These are phyloP conservation scores for Hypoxylon fragiforme DNA, from an alignment of 495 filamentous ascomycete species.

Conservation along the genomic window DNA sequence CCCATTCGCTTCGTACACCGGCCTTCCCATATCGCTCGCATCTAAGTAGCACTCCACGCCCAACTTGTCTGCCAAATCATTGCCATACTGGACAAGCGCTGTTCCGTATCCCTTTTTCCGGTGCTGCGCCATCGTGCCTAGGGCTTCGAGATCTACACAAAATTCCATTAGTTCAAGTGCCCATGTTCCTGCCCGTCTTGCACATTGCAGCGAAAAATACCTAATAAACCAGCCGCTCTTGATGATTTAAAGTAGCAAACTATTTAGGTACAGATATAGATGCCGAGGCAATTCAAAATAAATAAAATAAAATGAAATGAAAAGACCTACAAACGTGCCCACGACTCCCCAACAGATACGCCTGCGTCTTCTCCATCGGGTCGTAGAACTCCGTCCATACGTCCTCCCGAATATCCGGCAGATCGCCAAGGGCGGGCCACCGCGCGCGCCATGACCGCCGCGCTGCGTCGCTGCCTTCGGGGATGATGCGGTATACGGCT, in stretches of 20 bases:
- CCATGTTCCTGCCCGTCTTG: not conserved
- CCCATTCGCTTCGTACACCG: conserved; percentile 20
- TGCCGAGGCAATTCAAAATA: too few relatives aligned
- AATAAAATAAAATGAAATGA: too few relatives aligned
- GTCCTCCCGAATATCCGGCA: conserved; percentile 10
- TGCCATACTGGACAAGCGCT: conserved; percentile 47
- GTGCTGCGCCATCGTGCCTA: conserved; percentile 47
- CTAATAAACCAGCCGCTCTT: too few relatives aligned
- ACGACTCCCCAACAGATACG: conserved; percentile 5
- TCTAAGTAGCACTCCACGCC: conserved; percentile 29
- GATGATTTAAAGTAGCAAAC: too few relatives aligned
- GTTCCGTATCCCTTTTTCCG: conserved; percentile 41
- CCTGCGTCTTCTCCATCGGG: conserved; percentile 15
- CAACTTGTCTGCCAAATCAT: conserved; percentile 44
- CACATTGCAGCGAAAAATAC: not conserved
- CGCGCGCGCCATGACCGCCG: conserved; percentile 8
- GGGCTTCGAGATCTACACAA: conserved; percentile 38
- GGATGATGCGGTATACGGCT: conserved; percentile 11
- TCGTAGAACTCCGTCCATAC: conserved; percentile 1
- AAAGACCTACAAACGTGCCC: conserved; percentile 14
- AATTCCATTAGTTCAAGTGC: not conserved
- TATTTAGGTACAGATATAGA: too few relatives aligned
- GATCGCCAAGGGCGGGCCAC: conserved; percentile 8
- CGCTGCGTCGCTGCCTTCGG: conserved; percentile 7
- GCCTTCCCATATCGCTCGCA: conserved; percentile 17